phyloP scores from a whole-genome alignment of 108 stramenopile species.

The Stephanodiscus triporus region DNA sequence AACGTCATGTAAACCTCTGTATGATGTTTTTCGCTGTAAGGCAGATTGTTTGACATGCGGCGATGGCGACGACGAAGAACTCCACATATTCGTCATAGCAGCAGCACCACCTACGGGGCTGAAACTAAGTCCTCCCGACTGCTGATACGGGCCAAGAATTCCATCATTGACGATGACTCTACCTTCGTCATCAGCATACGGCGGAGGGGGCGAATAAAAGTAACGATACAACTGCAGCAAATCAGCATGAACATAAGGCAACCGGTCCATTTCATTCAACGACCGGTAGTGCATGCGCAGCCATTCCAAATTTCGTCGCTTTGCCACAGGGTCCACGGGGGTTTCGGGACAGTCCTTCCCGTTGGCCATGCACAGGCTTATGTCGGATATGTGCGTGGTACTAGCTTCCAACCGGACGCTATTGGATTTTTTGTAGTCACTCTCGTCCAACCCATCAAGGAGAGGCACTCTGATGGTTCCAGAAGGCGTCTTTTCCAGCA shows the following conservation, averaged over 20 bases:
- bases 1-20: conserved; percentile 51
- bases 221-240: conserved; percentile 79
- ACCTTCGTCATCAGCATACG: conserved; percentile 60
- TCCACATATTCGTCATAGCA: neutral
- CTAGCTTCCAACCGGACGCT: conserved; percentile 14
- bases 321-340: conserved; percentile 53
- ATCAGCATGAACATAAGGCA: conserved; percentile 78
- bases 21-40: conserved; percentile 81
- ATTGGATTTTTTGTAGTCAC: neutral
- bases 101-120: conserved; percentile 33
- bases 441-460: conserved; percentile 30
- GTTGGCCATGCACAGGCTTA: conserved; percentile 51
- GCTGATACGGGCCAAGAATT: conserved; percentile 16
- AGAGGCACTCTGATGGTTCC: conserved; percentile 54
- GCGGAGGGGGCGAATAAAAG: conserved; percentile 69
- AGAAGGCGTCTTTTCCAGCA: conserved; percentile 73
- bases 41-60: conserved; percentile 12
- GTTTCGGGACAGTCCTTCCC: conserved; percentile 39
- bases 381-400: conserved; percentile 21
- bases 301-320: conserved; percentile 70
- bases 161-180: conserved; percentile 18
- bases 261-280: conserved; percentile 61
- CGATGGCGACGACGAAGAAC: neutral
- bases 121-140: conserved; percentile 37
- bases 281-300: conserved; percentile 67